Evolutionary conservation across 805 yeast genomes (phyloP), one percentile per base, ranked within the genome.

Genomic region (Kuraishia ogatae): DNA sequence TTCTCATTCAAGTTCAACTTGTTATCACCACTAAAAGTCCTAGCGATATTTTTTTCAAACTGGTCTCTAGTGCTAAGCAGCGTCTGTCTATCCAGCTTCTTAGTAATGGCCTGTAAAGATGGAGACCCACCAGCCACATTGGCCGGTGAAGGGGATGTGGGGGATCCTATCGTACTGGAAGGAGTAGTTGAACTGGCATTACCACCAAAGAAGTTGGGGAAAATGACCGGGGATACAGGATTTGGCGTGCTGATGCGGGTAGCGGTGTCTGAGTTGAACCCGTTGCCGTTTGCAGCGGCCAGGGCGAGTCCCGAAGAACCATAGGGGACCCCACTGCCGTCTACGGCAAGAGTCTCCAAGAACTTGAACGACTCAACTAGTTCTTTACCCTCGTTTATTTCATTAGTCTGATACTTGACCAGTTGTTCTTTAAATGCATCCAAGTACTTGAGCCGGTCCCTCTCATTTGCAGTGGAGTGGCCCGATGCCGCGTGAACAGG

Each of bases 1-100:
- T 84, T 85, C 63, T 85, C 90, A 64, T 84, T 84, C 54, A 86
- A 84, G 65, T 73, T 84, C 24, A 83, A 83, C 55, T 82, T 82
- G 49, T 76, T 82, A 57, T 85, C 90, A 39, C 85, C 78, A 57
- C 80, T 77, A 67, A 72, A 56, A 67, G 72, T 78, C 73, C 62
- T 78, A 53, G 62, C 78, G 60, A 68, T 72, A 71, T 68, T 76
- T 67, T 66, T 80, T 71, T 69, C 73, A 19, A 65, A 72, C 60
- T 66, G 66, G 52, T 75, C 78, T 57, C 75, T 75, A 22, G 79
- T 76, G 53, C 69, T 74, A 26, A 73, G 58, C 23, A 59, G 64
- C 51, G 69, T 56, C 52, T 62, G 63, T 51, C 64, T 65, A 55
- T 66, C 70, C 24, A 66, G 59, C 54, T 64, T 67, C 39, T 26